Evolutionary conservation across 345 rosid species (phyloP).

Genomic region (Kernera saxatilis): DNA sequence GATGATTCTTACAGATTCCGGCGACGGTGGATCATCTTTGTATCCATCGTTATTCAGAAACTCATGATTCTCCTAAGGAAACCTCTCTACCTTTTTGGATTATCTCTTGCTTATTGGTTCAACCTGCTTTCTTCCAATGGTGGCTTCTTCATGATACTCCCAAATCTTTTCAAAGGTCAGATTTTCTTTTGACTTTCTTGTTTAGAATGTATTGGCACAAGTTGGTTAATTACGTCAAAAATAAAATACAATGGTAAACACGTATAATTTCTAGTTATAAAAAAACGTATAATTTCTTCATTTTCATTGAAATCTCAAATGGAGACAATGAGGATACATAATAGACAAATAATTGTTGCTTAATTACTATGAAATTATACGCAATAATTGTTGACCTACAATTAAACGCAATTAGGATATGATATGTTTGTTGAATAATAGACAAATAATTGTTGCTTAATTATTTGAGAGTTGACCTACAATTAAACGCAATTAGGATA

Average conservation of each 20-base stretch:
- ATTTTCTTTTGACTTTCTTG: neutral
- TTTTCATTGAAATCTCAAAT: neutral
- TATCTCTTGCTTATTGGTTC: conserved; percentile 30
- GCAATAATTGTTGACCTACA: neutral
- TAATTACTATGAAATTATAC: too few relatives aligned
- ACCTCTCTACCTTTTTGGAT: conserved; percentile 23
- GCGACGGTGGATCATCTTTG: conserved; percentile 50
- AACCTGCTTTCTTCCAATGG: conserved; percentile 44
- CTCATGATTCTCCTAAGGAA: conserved; percentile 20
- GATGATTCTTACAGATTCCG: conserved; percentile 15
- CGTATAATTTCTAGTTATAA: neutral
- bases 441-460: too few relatives aligned
- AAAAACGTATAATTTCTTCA: neutral
- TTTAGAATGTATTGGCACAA: neutral
- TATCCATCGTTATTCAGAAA: conserved; percentile 43
- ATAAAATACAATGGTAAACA: neutral
- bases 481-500: neutral
- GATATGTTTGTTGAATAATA: too few relatives aligned
- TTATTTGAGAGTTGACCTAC: neutral
- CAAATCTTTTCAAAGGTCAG: conserved; percentile 37
- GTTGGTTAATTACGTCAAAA: neutral
- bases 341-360: neutral
- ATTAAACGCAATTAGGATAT: neutral
- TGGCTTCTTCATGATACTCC: conserved; percentile 31
- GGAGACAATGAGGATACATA: neutral